Conservation (phyloP, 257 asterid genomes). For the Nyctanthes arbortristis region DNA sequence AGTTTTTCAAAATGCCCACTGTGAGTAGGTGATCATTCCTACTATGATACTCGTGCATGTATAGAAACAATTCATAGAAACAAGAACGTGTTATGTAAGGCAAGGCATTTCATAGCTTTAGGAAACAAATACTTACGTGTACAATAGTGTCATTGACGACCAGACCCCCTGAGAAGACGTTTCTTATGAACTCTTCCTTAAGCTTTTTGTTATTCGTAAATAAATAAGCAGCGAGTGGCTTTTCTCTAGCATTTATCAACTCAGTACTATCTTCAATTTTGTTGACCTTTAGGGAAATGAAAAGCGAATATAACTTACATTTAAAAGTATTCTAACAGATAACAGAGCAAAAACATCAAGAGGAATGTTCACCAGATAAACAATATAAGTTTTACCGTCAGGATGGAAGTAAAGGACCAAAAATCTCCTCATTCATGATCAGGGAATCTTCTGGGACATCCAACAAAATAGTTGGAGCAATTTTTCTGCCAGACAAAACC, state of each 20-base stretch:
- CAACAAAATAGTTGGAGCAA: constrained; percentile 75
- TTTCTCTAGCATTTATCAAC: constrained; percentile 61
- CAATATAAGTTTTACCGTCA: constrained; percentile 61
- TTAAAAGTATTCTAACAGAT: neutral
- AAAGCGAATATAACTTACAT: neutral
- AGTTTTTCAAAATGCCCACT: too few species aligned
- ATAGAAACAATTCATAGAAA: too few species aligned
- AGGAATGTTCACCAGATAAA: neutral
- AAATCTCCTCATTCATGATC: constrained; percentile 83
- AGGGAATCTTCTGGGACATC: constrained; percentile 73
- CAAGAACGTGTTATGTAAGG: too few species aligned
- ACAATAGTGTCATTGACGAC: constrained; percentile 60
- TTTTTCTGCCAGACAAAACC: constrained; percentile 47
- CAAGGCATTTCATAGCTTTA: too few species aligned
- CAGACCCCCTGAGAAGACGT: constrained; percentile 75
- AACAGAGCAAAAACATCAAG: neutral
- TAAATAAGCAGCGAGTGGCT: constrained; percentile 89
- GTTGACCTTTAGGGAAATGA: constrained; percentile 53
- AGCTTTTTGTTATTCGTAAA: constrained; percentile 77
- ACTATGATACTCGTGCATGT: too few species aligned
- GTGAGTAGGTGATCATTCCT: too few species aligned
- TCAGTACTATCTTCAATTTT: constrained; percentile 59
- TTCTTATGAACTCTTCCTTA: constrained; percentile 57
- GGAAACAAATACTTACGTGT: constrained; percentile 56
- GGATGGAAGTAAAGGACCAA: constrained; percentile 85